These are phyloP conservation scores for Zelonia costaricensis DNA, from an alignment of 208 protist genomes.

Conservation along the genomic window DNA sequence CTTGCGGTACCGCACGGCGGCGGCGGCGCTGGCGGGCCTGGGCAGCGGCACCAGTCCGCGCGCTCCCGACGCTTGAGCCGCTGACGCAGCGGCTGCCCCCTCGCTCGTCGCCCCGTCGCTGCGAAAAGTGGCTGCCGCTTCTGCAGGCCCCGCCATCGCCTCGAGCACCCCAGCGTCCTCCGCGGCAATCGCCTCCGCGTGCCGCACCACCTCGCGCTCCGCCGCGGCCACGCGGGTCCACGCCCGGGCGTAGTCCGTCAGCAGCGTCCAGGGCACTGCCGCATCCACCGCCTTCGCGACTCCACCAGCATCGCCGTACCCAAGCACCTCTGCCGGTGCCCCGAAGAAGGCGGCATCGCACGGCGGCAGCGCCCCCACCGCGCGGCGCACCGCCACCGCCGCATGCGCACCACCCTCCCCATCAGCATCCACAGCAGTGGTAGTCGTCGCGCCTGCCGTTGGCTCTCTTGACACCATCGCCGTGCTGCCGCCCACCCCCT, in stretches of 20 bases:
- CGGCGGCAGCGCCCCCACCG: constrained; percentile 17
- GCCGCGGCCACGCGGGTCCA: constrained; percentile 15
- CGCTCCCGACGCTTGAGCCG: background rate
- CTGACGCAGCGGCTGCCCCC: background rate
- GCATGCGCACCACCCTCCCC: background rate
- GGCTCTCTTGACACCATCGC: too few relatives aligned
- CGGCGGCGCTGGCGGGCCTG: constrained; percentile 2
- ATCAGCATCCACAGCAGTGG: too few relatives aligned
- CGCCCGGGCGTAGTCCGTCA: constrained; percentile 23
- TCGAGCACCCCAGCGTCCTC: constrained; percentile 24
- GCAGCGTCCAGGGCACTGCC: constrained; percentile 1
- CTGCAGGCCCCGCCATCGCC: background rate
- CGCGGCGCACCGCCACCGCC: background rate
- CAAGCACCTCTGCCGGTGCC: constrained; percentile 9
- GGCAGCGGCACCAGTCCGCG: background rate
- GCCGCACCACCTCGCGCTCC: background rate
- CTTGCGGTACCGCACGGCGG: constrained; percentile 23
- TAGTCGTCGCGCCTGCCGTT: too few relatives aligned
- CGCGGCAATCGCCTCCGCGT: constrained; percentile 9
- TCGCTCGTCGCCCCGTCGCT: background rate
- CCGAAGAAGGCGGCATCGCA: constrained; percentile 25
- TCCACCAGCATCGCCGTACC: background rate
- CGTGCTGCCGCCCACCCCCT: too few relatives aligned
- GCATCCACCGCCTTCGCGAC: background rate
- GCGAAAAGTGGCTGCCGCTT: background rate